Evolutionary conservation across 192 early-diverging fungal genomes (phyloP).

Genomic region (Backusella westeae): DNA sequence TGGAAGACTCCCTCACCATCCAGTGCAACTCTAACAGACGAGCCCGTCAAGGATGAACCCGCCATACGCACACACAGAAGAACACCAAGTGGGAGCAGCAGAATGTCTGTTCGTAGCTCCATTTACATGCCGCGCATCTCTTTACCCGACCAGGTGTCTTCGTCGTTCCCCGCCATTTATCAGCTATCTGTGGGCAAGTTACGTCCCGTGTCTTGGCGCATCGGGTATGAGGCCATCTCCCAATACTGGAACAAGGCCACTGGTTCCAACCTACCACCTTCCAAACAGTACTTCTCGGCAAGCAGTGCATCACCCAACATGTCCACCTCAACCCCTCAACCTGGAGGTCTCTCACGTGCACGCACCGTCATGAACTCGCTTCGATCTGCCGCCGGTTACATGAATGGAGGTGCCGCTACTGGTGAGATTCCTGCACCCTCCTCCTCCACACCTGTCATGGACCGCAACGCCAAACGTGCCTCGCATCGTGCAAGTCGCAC

Average conservation of each 20-base stretch:
- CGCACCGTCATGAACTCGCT: conserved; percentile 32
- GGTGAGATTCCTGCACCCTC: neutral
- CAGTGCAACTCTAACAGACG: neutral
- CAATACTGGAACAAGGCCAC: conserved; percentile 34
- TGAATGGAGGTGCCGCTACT: neutral
- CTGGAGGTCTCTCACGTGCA: conserved; percentile 23
- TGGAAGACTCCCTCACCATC: neutral
- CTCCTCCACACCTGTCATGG: neutral
- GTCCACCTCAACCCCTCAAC: neutral
- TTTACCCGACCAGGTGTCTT: neutral
- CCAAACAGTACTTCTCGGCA: conserved; percentile 24
- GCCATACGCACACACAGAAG: neutral
- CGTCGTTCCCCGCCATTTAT: conserved; percentile 27
- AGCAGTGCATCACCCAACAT: neutral
- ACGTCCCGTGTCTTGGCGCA: conserved; percentile 21
- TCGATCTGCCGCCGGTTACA: conserved; percentile 17
- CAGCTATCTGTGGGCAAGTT: conserved; percentile 11
- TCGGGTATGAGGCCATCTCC: conserved; percentile 30
- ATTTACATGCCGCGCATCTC: neutral
- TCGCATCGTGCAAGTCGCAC: conserved; percentile 26
- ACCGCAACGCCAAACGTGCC: conserved; percentile 11
- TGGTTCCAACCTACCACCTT: neutral
- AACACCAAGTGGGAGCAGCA: conserved; percentile 1
- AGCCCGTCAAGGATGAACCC: neutral
- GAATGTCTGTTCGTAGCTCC: conserved; percentile 7